Conservation (phyloP, 306 rosid genomes). For the Vigna hirtella region DNA sequence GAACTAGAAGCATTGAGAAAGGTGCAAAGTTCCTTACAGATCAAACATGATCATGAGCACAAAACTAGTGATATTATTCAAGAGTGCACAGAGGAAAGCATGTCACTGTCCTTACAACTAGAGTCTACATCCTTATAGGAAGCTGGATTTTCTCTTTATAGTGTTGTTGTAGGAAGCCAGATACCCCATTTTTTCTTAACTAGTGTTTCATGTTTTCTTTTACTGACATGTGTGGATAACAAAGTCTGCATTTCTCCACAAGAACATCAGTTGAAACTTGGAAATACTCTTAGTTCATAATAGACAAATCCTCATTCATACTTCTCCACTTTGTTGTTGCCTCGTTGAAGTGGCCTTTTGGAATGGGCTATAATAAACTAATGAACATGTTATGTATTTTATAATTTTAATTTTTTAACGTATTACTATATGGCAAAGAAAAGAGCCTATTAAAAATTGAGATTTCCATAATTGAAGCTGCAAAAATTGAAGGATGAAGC, state of each 20-base stretch:
- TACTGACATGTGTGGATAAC: too few species aligned
- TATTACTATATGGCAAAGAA: too few species aligned
- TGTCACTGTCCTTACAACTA: constrained; percentile 31
- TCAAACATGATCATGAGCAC: constrained; percentile 24
- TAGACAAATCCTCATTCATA: not conserved
- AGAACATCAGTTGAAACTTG: not conserved
- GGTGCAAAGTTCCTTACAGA: constrained; percentile 41
- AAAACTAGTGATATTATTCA: constrained; percentile 2
- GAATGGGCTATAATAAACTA: too few species aligned
- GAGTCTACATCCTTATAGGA: constrained; percentile 42
- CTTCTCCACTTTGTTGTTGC: not conserved
- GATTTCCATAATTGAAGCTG: not conserved
- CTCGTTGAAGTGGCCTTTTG: too few species aligned
- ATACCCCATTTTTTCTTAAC: not conserved
- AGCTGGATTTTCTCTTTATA: not conserved
- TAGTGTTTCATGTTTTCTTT: not conserved
- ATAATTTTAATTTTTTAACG: too few species aligned
- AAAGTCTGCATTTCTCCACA: not conserved
- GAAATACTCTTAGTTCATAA: not conserved
- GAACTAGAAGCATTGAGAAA: constrained; percentile 60
- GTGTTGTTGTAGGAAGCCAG: not conserved
- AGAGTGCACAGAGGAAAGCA: constrained; percentile 49
- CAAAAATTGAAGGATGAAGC: too few species aligned
- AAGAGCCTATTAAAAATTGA: not conserved
- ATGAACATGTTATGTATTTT: too few species aligned